phyloP scores from a whole-genome alignment of 2,329 filamentous ascomycete genomes.

The Boeremia exigua region DNA sequence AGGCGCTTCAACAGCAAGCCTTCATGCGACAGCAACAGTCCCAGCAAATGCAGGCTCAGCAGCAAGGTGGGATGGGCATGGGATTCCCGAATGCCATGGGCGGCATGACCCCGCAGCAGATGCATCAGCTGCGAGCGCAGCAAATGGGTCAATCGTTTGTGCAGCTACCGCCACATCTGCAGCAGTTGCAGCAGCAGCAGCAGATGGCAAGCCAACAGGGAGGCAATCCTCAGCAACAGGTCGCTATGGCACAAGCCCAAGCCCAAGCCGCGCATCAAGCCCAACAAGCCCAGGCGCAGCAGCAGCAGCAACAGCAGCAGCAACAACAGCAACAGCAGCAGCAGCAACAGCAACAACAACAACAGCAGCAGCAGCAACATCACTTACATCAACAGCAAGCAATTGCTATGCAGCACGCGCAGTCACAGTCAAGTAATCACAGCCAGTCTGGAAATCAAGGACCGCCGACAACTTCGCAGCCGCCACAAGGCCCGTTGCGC shows the following conservation, averaged over 20 bases:
- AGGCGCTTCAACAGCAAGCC: constrained; percentile 49
- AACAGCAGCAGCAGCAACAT: constrained; percentile 50
- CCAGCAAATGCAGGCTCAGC: constrained; percentile 60
- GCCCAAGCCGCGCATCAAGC: constrained; percentile 51
- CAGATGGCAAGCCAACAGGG: constrained; percentile 52
- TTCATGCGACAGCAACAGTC: constrained; percentile 61
- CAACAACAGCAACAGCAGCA: constrained; percentile 51
- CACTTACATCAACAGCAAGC: constrained; percentile 52
- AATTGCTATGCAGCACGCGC: constrained; percentile 55
- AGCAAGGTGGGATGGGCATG: constrained; percentile 59
- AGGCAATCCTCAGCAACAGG: constrained; percentile 47
- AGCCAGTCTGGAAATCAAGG: constrained; percentile 52
- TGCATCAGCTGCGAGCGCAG: constrained; percentile 38
- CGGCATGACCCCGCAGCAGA: constrained; percentile 53
- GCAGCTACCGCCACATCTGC: constrained; percentile 46
- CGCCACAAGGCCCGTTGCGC: constrained; percentile 47
- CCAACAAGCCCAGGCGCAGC: constrained; percentile 52
- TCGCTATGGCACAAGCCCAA: constrained; percentile 58
- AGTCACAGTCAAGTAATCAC: constrained; percentile 57
- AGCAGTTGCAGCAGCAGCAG: constrained; percentile 54
- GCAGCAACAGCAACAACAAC: constrained; percentile 49
- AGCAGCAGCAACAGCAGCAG: constrained; percentile 49
- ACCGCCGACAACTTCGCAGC: constrained; percentile 43
- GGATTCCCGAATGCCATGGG: constrained; percentile 63
- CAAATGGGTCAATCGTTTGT: constrained; percentile 34